phyloP scores from a whole-genome alignment of 2,329 filamentous ascomycete species.

The Fusarium redolens region DNA sequence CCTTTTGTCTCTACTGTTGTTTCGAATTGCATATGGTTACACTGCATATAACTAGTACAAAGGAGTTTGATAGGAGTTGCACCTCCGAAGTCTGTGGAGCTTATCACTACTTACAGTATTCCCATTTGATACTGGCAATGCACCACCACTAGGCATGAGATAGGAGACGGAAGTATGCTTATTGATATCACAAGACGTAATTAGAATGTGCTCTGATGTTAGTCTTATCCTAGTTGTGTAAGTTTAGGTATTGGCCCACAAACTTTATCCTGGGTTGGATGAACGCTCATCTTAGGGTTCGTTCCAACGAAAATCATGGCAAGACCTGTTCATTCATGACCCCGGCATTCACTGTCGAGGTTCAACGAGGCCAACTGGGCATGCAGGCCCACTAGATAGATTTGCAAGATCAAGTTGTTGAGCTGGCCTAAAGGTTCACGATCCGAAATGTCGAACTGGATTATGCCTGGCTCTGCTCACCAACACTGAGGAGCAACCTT shows the following conservation, averaged over 20 bases:
- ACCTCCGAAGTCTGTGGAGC: constrained; percentile 6
- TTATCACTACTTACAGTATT: neutral
- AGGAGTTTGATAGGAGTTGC: neutral
- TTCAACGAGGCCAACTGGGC: neutral
- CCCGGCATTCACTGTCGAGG: neutral
- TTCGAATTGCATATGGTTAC: neutral
- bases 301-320: neutral
- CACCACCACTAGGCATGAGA: neutral
- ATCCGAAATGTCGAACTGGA: neutral
- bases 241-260: neutral
- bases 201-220: neutral
- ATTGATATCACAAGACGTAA: neutral
- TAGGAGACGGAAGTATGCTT: neutral
- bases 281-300: neutral
- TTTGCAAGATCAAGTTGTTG: neutral
- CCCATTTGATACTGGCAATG: neutral
- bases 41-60: neutral
- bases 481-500: neutral
- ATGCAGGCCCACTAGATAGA: neutral
- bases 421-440: neutral
- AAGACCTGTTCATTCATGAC: neutral
- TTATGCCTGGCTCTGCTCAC: neutral
- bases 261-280: neutral
- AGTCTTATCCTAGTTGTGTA: neutral
- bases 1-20: neutral